Evolutionary conservation across 2,329 filamentous ascomycete genomes (phyloP), one percentile per base, ranked within the genome.

Genomic region (Colletotrichum lentis): DNA sequence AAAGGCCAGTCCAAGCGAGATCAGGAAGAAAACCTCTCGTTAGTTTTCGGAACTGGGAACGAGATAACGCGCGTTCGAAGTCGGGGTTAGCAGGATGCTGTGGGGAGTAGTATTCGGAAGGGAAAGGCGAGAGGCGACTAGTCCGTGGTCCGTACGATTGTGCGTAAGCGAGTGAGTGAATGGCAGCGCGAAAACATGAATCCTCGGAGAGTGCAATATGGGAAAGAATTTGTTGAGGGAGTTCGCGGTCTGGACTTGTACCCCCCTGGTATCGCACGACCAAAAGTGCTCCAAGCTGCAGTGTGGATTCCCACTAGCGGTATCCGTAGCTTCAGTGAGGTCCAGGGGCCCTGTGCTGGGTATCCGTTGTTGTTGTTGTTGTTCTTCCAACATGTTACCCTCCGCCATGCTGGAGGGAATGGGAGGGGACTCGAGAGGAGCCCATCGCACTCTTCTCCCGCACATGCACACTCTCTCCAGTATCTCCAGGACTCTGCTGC

Each of bases 191-290:
- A 55, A 58, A 47, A 22, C 18, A 5, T 27, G 35, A 59, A 39
- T 55, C 20, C 55, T 20, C 16, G 5, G 10, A 44, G 37, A 22
- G 53, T 39, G 57, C 37, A 67, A 58, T 47, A 69, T 67, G 56
- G 56, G 63, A 67, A 69, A 67, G 58, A 67, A 69, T 69, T 67
- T 69, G 67, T 69, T 69, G 67, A 69, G 67, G 35, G 37, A 53
- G 31, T 18, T 57, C 56, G 27, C 24, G 57, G 63, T 62, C 59
- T 67, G 67, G 69, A 63, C 62, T 70, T 64, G 69, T 68, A 71
- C 49, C 63, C 24, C 43, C 55, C 67, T 47, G 56, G 67, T 70
- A 70, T 68, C 60, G 37, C 44, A 37, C 43, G 54, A 68, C 55
- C 49, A 50, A 35, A 57, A 41, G 27, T 50, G 37, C 54, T 44